These are phyloP conservation scores for Hordeum pubiflorum DNA, from an alignment of 202 grass and related monocot species.

Conservation along the genomic window DNA sequence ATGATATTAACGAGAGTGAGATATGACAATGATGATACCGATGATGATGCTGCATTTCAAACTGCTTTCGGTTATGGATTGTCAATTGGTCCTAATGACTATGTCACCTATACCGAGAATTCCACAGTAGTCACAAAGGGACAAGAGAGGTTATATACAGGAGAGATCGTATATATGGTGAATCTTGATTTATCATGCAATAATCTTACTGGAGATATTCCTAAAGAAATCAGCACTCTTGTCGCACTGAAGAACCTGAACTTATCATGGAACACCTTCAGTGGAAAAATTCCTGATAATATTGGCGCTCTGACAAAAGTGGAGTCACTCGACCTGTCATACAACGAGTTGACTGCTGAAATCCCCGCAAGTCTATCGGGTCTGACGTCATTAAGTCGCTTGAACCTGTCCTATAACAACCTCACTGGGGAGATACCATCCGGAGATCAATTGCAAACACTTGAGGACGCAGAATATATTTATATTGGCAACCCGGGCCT, in stretches of 20 bases:
- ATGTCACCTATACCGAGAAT: too few species aligned
- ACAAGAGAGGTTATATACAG: too few species aligned
- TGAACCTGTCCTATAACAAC: not conserved
- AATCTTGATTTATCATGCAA: too few species aligned
- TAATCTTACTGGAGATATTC: not conserved
- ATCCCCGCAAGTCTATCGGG: not conserved
- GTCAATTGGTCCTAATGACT: too few species aligned
- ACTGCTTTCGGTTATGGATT: too few species aligned
- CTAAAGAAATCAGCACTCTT: not conserved
- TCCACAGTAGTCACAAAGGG: too few species aligned
- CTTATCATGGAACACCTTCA: not conserved
- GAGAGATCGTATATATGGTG: too few species aligned
- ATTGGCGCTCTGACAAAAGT: not conserved
- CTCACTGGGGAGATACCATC: not conserved
- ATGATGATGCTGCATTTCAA: too few species aligned
- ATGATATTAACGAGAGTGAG: not conserved
- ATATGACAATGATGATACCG: too few species aligned
- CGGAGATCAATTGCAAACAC: not conserved
- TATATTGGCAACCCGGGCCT: too few species aligned
- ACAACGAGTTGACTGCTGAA: not conserved
- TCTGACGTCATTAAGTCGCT: not conserved
- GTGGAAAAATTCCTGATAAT: not conserved
- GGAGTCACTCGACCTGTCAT: not conserved
- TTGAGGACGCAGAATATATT: not conserved
- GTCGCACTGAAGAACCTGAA: not conserved